phyloP scores from a whole-genome alignment of 164 flowering plant genomes.

The Echeveria elegans region DNA sequence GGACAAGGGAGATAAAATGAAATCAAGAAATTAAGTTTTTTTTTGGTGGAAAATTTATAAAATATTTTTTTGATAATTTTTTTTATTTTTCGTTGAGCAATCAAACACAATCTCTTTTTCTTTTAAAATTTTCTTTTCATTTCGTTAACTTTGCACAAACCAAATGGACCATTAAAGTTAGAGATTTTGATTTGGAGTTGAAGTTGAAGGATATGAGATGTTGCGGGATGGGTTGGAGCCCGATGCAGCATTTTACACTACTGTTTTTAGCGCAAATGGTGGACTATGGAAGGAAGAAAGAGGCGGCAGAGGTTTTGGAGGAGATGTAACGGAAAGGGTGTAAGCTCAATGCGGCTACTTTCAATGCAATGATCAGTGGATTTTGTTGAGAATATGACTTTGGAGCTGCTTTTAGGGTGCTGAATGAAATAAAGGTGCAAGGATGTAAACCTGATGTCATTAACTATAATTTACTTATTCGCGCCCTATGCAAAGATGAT shows the following conservation, averaged over 20 bases:
- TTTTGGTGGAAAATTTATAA: too few relatives aligned
- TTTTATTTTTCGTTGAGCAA: too few relatives aligned
- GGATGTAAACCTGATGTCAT: slow-evolving; percentile 51
- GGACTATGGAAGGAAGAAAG: slow-evolving; percentile 39
- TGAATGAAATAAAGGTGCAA: slow-evolving; percentile 43
- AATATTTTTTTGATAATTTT: too few relatives aligned
- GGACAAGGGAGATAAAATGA: too few relatives aligned
- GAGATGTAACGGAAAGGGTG: slow-evolving; percentile 36
- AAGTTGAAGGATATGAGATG: slow-evolving; percentile 64
- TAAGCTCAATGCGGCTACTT: slow-evolving; percentile 25
- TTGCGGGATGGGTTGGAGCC: slow-evolving; percentile 17
- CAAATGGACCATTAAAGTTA: too few relatives aligned
- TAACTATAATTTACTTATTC: slow-evolving; percentile 45
- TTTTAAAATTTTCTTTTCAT: too few relatives aligned
- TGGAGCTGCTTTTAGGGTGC: slow-evolving; percentile 26
- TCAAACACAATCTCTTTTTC: too few relatives aligned
- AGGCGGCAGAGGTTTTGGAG: slow-evolving; percentile 33
- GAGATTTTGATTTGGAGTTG: slow-evolving; percentile 38
- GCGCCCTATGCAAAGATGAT: slow-evolving; percentile 41
- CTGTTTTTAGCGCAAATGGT: slow-evolving; percentile 48
- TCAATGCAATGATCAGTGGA: slow-evolving; percentile 54
- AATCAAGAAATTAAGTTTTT: too few relatives aligned
- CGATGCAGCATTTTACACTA: slow-evolving; percentile 46
- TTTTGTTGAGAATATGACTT: slow-evolving; percentile 47
- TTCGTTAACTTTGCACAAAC: too few relatives aligned